Evolutionary conservation across 2,329 filamentous ascomycete species (phyloP).

Genomic region (Colletotrichum endophyticum): DNA sequence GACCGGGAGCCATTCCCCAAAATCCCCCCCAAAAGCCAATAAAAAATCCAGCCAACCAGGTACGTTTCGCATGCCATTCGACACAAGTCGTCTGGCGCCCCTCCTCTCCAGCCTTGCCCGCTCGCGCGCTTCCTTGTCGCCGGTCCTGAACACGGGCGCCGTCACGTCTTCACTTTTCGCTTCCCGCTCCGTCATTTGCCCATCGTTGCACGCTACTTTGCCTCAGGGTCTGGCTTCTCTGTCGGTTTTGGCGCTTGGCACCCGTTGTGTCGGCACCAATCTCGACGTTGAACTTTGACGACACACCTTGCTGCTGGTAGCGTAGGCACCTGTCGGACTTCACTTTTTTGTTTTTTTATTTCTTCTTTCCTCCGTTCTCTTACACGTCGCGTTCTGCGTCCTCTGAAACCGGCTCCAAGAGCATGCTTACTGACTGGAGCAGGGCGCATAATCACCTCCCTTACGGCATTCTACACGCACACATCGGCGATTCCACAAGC

Average conservation of each 20-base stretch:
- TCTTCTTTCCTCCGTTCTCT: background rate
- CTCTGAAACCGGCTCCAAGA: conserved; percentile 10
- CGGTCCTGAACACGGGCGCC: background rate
- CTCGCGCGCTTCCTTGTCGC: conserved; percentile 17
- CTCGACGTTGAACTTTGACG: background rate
- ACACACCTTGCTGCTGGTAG: background rate
- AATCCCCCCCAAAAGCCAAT: background rate
- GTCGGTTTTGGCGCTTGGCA: background rate
- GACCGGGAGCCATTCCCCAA: conserved; percentile 6
- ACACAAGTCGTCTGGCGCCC: conserved; percentile 15
- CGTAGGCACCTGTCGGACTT: background rate
- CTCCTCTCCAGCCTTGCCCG: conserved; percentile 16
- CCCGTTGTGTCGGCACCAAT: background rate
- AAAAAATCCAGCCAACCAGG: conserved; percentile 15
- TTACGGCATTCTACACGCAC: conserved; percentile 2
- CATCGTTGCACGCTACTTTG: background rate
- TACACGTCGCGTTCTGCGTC: background rate
- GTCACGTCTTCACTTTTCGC: background rate
- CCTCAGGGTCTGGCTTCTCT: background rate
- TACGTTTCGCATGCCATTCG: conserved; percentile 17
- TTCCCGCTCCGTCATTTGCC: conserved; percentile 2
- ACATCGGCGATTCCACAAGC: conserved; percentile 8
- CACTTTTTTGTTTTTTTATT: background rate
- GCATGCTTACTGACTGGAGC: conserved; percentile 12
- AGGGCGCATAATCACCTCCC: conserved; percentile 9